Evolutionary conservation across 306 rosid species (phyloP).

Genomic region (Quercus rubra): DNA sequence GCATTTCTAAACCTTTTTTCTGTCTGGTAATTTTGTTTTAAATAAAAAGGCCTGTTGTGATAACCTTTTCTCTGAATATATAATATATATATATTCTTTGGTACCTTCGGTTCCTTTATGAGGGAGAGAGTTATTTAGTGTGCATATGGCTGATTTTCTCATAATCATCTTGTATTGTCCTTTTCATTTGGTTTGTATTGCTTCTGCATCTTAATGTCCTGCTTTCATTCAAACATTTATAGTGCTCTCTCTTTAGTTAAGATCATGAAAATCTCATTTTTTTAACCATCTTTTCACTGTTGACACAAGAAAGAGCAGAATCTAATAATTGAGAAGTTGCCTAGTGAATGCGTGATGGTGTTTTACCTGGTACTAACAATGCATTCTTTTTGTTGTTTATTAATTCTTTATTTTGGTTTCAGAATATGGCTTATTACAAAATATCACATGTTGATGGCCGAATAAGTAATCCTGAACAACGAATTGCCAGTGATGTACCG

Average conservation of each 20-base stretch:
- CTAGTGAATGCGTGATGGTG: conserved; percentile 8
- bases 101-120: background rate
- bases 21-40: too few relatives aligned
- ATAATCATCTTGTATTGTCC: background rate
- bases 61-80: background rate
- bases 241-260: background rate
- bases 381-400: conserved; percentile 3
- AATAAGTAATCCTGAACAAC: conserved; percentile 90
- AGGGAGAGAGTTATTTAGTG: background rate
- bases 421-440: conserved; percentile 97
- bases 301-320: background rate
- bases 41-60: too few relatives aligned
- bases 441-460: conserved; percentile 97
- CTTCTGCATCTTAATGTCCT: background rate
- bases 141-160: background rate
- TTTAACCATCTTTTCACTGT: conserved; percentile 6
- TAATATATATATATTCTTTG: background rate
- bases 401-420: conserved; percentile 40
- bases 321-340: background rate
- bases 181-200: background rate
- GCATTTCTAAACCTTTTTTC: too few relatives aligned
- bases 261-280: background rate
- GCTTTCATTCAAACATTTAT: background rate
- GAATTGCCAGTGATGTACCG: conserved; percentile 95
- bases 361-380: conserved; percentile 3